Conservation (phyloP, 805 yeast genomes). For the Yarrowia yakushimensis region DNA sequence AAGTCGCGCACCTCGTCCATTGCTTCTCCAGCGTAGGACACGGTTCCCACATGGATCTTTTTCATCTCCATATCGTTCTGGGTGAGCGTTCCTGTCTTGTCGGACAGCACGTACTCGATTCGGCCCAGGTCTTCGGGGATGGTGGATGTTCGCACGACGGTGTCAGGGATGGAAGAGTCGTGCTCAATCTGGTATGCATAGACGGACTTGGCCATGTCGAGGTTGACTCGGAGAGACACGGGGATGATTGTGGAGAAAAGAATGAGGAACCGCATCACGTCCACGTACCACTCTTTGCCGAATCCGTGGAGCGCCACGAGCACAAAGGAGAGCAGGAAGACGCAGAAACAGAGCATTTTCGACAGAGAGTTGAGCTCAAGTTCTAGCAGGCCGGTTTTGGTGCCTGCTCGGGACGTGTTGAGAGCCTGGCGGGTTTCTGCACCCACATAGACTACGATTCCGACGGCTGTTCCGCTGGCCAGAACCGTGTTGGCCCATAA, state of each 20-base stretch:
- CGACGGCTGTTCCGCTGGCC: slow-evolving; percentile 90
- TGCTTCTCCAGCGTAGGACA: slow-evolving; percentile 87
- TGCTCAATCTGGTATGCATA: slow-evolving; percentile 94
- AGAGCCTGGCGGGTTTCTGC: slow-evolving; percentile 88
- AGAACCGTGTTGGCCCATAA: slow-evolving; percentile 98
- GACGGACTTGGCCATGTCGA: slow-evolving; percentile 93
- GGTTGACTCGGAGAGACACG: slow-evolving; percentile 87
- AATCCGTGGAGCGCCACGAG: slow-evolving; percentile 82
- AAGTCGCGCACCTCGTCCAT: slow-evolving; percentile 81
- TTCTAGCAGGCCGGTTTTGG: slow-evolving; percentile 85
- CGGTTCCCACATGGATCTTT: slow-evolving; percentile 87
- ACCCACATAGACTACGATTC: slow-evolving; percentile 87
- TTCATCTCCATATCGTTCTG: slow-evolving; percentile 98
- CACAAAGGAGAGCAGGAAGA: slow-evolving; percentile 68
- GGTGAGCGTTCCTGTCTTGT: slow-evolving; percentile 95
- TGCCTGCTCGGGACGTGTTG: slow-evolving; percentile 85
- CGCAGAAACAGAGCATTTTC: slow-evolving; percentile 83
- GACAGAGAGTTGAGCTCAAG: slow-evolving; percentile 85
- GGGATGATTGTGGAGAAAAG: slow-evolving; percentile 94
- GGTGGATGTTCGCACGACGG: slow-evolving; percentile 94
- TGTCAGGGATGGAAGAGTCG: slow-evolving; percentile 73
- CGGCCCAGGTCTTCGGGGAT: slow-evolving; percentile 98
- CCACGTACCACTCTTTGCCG: slow-evolving; percentile 72
- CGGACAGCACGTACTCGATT: slow-evolving; percentile 85
- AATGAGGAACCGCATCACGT: slow-evolving; percentile 84